phyloP scores from a whole-genome alignment of 805 yeast species.

The Lipomyces spencermartinsiae region DNA sequence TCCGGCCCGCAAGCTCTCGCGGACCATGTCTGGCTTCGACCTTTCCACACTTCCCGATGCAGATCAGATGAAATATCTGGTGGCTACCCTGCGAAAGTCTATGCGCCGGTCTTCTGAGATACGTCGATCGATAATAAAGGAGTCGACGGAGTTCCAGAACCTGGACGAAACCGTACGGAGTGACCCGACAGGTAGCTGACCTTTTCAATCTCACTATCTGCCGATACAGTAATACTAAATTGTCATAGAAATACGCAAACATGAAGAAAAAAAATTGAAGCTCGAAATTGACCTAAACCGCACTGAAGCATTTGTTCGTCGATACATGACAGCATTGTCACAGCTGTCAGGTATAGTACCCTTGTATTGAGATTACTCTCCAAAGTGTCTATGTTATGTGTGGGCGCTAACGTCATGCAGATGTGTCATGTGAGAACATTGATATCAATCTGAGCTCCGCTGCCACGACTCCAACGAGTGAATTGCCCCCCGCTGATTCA shows the following conservation, averaged over 20 bases:
- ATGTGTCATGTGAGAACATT: slow-evolving; percentile 24
- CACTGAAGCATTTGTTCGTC: slow-evolving; percentile 30
- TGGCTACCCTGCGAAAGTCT: slow-evolving; percentile 23
- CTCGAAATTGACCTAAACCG: slow-evolving; percentile 31
- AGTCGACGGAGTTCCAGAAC: slow-evolving; percentile 8
- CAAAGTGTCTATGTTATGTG: too few relatives aligned
- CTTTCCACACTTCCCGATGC: slow-evolving; percentile 31
- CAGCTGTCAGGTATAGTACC: slow-evolving; percentile 23
- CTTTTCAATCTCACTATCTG: not conserved
- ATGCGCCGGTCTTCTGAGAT: slow-evolving; percentile 29
- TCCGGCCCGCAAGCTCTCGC: slow-evolving; percentile 17
- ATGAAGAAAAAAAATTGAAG: slow-evolving; percentile 13
- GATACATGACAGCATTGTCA: slow-evolving; percentile 29
- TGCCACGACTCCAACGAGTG: not conserved
- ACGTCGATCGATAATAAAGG: slow-evolving; percentile 16
- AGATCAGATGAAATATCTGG: slow-evolving; percentile 28
- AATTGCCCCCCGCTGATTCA: not conserved
- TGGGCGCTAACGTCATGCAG: slow-evolving; percentile 1
- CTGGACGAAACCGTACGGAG: slow-evolving; percentile 11
- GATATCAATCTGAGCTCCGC: slow-evolving; percentile 5
- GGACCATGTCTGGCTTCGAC: slow-evolving; percentile 29
- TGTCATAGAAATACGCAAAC: slow-evolving; percentile 12
- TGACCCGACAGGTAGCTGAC: slow-evolving; percentile 11
- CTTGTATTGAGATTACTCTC: not conserved
- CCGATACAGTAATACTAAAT: not conserved